Evolutionary conservation across 1,284 basidiomycete genomes (phyloP).

Genomic region (Puccinia polysora): DNA sequence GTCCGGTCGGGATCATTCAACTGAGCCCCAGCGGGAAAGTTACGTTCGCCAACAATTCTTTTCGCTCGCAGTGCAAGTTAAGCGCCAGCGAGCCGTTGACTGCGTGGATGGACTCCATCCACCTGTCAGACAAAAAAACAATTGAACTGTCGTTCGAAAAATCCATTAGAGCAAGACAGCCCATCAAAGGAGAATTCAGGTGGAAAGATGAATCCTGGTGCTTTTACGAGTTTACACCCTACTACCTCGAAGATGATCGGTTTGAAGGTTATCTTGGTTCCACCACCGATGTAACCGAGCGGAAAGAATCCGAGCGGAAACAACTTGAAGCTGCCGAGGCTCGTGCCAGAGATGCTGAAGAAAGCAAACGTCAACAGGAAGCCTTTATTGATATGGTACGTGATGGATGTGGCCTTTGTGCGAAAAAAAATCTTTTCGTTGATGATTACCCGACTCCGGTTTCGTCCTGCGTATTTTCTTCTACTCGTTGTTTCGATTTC

Average conservation of each 20-base stretch:
- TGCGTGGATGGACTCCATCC: constrained; percentile 45
- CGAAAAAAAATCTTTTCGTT: not conserved
- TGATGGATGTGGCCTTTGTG: not conserved
- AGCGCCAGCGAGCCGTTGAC: constrained; percentile 36
- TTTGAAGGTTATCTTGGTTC: constrained; percentile 47
- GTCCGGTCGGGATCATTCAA: constrained; percentile 49
- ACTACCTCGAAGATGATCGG: constrained; percentile 35
- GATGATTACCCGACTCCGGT: not conserved
- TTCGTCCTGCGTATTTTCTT: not conserved
- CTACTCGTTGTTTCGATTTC: not conserved
- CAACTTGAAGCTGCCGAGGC: constrained; percentile 48
- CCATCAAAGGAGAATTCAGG: constrained; percentile 27
- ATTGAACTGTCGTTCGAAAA: constrained; percentile 28
- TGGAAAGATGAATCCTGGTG: constrained; percentile 44
- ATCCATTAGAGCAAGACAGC: constrained; percentile 31
- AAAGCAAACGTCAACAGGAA: constrained; percentile 42
- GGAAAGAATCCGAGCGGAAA: constrained; percentile 46
- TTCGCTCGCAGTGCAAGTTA: constrained; percentile 41
- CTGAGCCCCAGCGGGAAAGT: constrained; percentile 45
- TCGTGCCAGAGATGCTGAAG: constrained; percentile 44
- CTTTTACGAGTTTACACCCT: constrained; percentile 44
- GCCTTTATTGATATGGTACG: constrained; percentile 42
- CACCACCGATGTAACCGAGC: constrained; percentile 49
- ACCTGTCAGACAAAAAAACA: constrained; percentile 37
- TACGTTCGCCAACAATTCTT: constrained; percentile 38